Conservation (phyloP, 106 monocot species). For the Allium cepa region DNA sequence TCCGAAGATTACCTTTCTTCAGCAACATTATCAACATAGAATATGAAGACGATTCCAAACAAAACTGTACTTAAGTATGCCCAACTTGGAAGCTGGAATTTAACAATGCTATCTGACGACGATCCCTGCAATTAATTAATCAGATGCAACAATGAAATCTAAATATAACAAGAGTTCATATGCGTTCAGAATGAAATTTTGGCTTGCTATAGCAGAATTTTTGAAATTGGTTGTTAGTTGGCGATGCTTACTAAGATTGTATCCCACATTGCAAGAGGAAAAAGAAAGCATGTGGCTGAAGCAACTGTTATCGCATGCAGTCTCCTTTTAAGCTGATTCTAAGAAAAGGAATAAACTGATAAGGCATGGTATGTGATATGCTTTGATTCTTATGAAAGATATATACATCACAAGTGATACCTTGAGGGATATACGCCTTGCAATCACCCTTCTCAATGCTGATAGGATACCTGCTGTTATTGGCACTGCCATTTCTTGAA, state of each 20-base stretch:
- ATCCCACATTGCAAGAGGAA: constrained; percentile 96
- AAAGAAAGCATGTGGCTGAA: constrained; percentile 94
- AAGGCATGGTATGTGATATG: not conserved
- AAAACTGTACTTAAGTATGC: constrained; percentile 77
- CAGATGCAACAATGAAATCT: constrained; percentile 6
- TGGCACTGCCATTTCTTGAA: constrained; percentile 61
- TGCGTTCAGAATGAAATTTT: too few species aligned
- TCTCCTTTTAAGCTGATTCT: constrained; percentile 95
- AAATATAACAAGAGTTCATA: not conserved
- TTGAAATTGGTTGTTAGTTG: too few species aligned
- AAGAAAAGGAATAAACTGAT: not conserved
- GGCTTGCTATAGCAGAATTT: too few species aligned
- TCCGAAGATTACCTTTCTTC: constrained; percentile 74
- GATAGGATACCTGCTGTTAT: constrained; percentile 86
- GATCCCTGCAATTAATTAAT: constrained; percentile 61
- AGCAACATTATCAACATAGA: constrained; percentile 87
- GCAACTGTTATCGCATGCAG: constrained; percentile 92
- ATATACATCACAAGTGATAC: constrained; percentile 14
- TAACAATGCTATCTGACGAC: constrained; percentile 42
- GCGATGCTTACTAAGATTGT: constrained; percentile 54
- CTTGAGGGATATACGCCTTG: constrained; percentile 93
- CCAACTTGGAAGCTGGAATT: constrained; percentile 75
- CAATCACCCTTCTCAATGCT: constrained; percentile 89
- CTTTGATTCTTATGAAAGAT: too few species aligned
- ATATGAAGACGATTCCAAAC: constrained; percentile 88